Evolutionary conservation across 495 filamentous ascomycete genomes (phyloP), one percentile per base, ranked within the genome.

Genomic region (Aspergillus sclerotioniger): DNA sequence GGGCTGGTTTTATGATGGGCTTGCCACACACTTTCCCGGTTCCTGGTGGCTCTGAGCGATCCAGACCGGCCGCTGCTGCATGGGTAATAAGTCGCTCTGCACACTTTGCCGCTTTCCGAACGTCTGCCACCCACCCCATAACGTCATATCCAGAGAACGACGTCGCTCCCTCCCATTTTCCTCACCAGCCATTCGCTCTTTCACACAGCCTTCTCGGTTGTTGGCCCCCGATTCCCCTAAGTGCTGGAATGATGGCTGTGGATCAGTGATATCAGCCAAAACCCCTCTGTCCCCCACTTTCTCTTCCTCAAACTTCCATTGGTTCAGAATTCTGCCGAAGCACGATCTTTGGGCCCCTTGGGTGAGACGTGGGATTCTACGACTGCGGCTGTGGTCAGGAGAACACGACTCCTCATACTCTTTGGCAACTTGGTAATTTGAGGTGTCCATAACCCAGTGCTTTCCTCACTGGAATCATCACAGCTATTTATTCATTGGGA

Each of bases 261-360:
- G 63, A 63, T 62, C 65, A 68, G 61, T 64, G 62, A 72, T 72
- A 69, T 70, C 62, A 68, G 58, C 48, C 51, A 56, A 57, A 48
- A 53, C 54, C 62, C 58, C 43, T 51, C 57, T 28, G 47, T 39
- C 53, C 60, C 62, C 61, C 66, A 63, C 60, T 60, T 51, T 47
- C 50, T 46, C 49, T 60, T 51, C 43, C 45, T 51, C 20, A 16
- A 33, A 39, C 35, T 61, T 59, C 57, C 39, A 61, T 65, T 62
- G 67, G 60, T 44, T 58, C 56, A 59, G 61, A 57, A 60, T 56
- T 63, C 50, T 28, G 45, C 51, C 62, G 56, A 46, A 58, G 44
- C 53, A 32, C 59, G 19, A 54, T 54, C 48, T 59, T 49, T 47
- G 52, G 37, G 48, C 57, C 63, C 56, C 53, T 57, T 53, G 55